A percentile compares a stretch with the other conserved stretches of the same genome.
phyloP scores from a whole-genome alignment of 192 early-diverging fungal genomes.

The Coemansia umbellata region DNA sequence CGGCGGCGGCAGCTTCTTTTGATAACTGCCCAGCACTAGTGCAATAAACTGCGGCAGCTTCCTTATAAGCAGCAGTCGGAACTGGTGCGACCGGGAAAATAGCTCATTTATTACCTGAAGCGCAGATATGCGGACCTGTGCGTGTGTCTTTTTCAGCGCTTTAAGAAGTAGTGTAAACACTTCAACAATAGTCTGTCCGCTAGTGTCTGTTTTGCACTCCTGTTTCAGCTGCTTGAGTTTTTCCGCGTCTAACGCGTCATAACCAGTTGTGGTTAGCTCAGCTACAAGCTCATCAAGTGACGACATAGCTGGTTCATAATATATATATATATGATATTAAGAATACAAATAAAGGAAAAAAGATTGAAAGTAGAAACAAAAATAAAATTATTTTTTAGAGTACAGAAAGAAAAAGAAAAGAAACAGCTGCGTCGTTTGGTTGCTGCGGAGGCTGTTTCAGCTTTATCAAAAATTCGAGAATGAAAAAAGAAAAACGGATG shows the following conservation, averaged over 20 bases:
- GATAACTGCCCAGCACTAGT: slow-evolving; percentile 58
- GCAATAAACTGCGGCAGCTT: slow-evolving; percentile 55
- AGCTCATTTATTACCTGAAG: slow-evolving; percentile 58
- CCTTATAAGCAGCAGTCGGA: slow-evolving; percentile 53
- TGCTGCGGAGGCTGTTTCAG: no score
- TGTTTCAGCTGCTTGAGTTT: slow-evolving; percentile 21
- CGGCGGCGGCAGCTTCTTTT: slow-evolving; percentile 54
- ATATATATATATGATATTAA: neutral
- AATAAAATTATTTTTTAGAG: neutral
- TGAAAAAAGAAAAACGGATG: no score
- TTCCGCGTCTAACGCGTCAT: slow-evolving; percentile 11
- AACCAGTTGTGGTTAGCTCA: slow-evolving; percentile 17
- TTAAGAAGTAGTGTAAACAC: slow-evolving; percentile 6
- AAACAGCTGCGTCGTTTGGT: no score
- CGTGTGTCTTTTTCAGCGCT: slow-evolving; percentile 21
- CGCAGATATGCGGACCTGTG: slow-evolving; percentile 59
- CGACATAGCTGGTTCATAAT: slow-evolving; percentile 9
- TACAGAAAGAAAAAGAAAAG: neutral
- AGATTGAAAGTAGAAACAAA: neutral
- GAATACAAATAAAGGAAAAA: neutral
- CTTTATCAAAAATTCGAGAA: no score
- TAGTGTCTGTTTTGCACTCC: slow-evolving; percentile 11
- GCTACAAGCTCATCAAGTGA: slow-evolving; percentile 15
- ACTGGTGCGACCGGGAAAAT: slow-evolving; percentile 62
- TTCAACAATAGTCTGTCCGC: neutral